Evolutionary conservation across 2,329 filamentous ascomycete genomes (phyloP).

Genomic region (Beauveria asiatica): DNA sequence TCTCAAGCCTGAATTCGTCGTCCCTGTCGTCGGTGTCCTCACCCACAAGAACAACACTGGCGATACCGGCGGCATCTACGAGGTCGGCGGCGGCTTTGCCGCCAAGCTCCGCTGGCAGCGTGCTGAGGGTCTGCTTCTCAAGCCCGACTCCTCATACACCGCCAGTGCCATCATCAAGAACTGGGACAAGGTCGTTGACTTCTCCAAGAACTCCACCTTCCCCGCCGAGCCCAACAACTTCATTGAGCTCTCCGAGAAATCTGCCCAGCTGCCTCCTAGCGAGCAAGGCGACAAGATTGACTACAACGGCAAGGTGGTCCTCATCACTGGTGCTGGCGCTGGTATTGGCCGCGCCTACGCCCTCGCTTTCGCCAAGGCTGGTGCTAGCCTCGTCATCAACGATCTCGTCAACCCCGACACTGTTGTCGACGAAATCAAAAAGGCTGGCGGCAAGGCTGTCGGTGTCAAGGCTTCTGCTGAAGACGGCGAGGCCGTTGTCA

Average conservation of each 20-base stretch:
- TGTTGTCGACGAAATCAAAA: slow-evolving; percentile 87
- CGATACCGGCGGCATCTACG: slow-evolving; percentile 86
- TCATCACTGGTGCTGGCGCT: slow-evolving; percentile 81
- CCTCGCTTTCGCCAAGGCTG: slow-evolving; percentile 76
- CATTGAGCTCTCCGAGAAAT: slow-evolving; percentile 74
- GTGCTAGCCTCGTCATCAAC: slow-evolving; percentile 85
- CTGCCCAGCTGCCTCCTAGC: slow-evolving; percentile 66
- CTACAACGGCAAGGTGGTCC: slow-evolving; percentile 76
- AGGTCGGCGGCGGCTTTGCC: slow-evolving; percentile 84
- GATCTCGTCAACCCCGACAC: slow-evolving; percentile 88
- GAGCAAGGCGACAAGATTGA: slow-evolving; percentile 64
- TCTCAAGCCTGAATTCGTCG: slow-evolving; percentile 89
- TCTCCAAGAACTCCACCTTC: slow-evolving; percentile 66
- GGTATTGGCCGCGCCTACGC: slow-evolving; percentile 89
- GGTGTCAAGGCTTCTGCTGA: slow-evolving; percentile 91
- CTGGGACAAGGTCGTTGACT: slow-evolving; percentile 84
- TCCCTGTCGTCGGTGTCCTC: slow-evolving; percentile 82
- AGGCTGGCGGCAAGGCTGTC: slow-evolving; percentile 78
- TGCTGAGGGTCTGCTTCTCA: slow-evolving; percentile 77
- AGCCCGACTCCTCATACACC: slow-evolving; percentile 80
- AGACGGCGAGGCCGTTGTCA: slow-evolving; percentile 84
- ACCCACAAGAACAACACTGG: slow-evolving; percentile 74
- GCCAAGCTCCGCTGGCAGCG: slow-evolving; percentile 96
- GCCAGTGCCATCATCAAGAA: slow-evolving; percentile 80
- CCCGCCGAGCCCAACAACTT: slow-evolving; percentile 84